Evolutionary conservation across 2,329 filamentous ascomycete genomes (phyloP).

Genomic region (Aspergillus eucalypticola): DNA sequence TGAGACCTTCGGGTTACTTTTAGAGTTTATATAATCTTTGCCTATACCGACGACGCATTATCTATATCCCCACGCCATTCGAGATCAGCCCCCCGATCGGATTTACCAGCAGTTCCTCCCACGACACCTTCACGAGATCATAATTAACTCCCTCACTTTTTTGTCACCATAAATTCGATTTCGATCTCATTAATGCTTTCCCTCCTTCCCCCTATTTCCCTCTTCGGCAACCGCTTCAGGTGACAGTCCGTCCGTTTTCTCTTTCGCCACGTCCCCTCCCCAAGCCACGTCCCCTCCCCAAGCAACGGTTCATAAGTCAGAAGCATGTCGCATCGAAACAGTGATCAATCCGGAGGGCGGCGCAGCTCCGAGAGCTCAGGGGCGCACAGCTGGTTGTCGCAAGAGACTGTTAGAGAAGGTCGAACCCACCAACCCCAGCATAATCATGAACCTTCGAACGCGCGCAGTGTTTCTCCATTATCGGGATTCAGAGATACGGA

Average conservation of each 20-base stretch:
- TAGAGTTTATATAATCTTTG: slow-evolving; percentile 3
- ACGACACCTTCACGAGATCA: neutral
- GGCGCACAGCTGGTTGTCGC: slow-evolving; percentile 40
- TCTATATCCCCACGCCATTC: slow-evolving; percentile 9
- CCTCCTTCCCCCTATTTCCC: slow-evolving; percentile 5
- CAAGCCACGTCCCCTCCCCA: neutral
- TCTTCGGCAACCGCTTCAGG: slow-evolving; percentile 8
- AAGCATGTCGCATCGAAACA: slow-evolving; percentile 38
- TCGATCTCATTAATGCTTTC: slow-evolving; percentile 4
- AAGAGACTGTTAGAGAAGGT: slow-evolving; percentile 41
- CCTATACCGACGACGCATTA: neutral
- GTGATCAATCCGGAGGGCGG: slow-evolving; percentile 35
- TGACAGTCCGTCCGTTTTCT: slow-evolving; percentile 14
- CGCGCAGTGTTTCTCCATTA: slow-evolving; percentile 31
- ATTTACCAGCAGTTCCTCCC: neutral
- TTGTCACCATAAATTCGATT: neutral
- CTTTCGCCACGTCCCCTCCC: neutral
- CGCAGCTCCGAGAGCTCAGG: slow-evolving; percentile 46
- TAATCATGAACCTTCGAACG: slow-evolving; percentile 25
- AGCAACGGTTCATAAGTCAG: slow-evolving; percentile 14
- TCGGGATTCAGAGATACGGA: slow-evolving; percentile 29
- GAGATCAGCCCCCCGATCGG: neutral
- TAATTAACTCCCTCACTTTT: neutral
- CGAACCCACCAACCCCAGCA: slow-evolving; percentile 23
- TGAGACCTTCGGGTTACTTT: neutral